Percentiles rank a stretch among this genome's conserved stretches.
These are phyloP conservation scores for Mucor circinelloides DNA, from an alignment of 371 early-diverging fungal species.

Conservation along the genomic window DNA sequence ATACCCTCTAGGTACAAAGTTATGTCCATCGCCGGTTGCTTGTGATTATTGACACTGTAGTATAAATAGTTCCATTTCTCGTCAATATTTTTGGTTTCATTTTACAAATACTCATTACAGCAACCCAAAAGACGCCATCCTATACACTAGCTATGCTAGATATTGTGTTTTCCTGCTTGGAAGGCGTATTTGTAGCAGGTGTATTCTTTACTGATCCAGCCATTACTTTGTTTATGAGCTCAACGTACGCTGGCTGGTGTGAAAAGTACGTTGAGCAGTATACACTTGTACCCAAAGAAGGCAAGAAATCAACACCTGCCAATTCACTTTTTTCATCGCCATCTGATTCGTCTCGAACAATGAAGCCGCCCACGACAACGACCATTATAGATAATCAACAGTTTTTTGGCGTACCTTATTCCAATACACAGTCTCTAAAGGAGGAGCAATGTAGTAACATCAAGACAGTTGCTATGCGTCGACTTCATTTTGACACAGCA, in stretches of 20 bases:
- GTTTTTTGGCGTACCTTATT: too few relatives aligned
- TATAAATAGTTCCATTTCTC: slow-evolving; percentile 25
- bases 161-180: slow-evolving; percentile 5
- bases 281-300: neutral
- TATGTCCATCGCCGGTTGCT: too few relatives aligned
- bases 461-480: neutral
- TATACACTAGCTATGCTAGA: slow-evolving; percentile 4
- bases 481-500: neutral
- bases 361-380: neutral
- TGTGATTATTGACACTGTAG: neutral
- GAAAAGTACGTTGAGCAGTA: slow-evolving; percentile 5
- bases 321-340: neutral
- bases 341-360: neutral
- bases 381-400: too few relatives aligned
- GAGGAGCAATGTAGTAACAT: neutral
- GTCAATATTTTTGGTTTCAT: slow-evolving; percentile 27
- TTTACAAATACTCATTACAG: slow-evolving; percentile 14
- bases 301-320: neutral
- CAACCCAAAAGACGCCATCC: neutral
- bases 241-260: neutral
- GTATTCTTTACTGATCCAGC: slow-evolving; percentile 36
- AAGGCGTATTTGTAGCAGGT: slow-evolving; percentile 22
- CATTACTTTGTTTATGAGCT: neutral
- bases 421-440: too few relatives aligned
- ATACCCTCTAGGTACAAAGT: slow-evolving; percentile 36